Evolutionary conservation across 2,329 filamentous ascomycete species (phyloP), one percentile per base, ranked within the genome.

Genomic region (Simplicillium aogashimaense): DNA sequence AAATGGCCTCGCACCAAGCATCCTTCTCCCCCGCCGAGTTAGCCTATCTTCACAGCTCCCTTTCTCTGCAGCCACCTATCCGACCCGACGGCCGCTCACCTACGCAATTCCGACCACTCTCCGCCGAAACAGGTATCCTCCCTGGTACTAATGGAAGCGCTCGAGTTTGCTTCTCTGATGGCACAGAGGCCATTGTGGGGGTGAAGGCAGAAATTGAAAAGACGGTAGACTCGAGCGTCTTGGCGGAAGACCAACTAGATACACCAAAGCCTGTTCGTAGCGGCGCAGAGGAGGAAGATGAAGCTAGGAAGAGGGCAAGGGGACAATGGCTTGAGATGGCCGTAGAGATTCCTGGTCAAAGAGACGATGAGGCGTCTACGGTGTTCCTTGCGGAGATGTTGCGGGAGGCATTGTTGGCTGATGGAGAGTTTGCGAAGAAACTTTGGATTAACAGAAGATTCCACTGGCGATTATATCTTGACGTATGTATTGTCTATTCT

Each of bases 401-500:
- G 61, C 78, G 77, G 41, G 92, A 98, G 70, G 86, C 86, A 41
- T 60, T 98, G 63, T 70, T 92, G 44, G 81, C 78, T 28, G 83
- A 80, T 60, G 82, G 79, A 15, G 72, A 73, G 53, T 75, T 86
- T 58, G 72, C 74, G 47, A 78, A 77, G 59, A 77, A 81, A 53
- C 62, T 98, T 55, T 83, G 81, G 61, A 95, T 98, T 59, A 97
- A 95, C 65, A 67, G 72, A 43, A 76, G 89, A 35, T 98, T 90
- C 70, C 90, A 97, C 69, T 98, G 92, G 92, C 86, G 89, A 64
- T 61, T 98, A 42, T 97, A 90, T 63, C 75, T 98, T 47, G 92
- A 98, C 64, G 89, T 95, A 61, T 55, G 85, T 71, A 32, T 42
- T 20, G 41, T 41, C 14, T 14, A 29, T 7, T 7, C 13, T 35